These are phyloP conservation scores for Onygena corvina DNA, from an alignment of 2,329 filamentous ascomycete genomes.

Conservation along the genomic window DNA sequence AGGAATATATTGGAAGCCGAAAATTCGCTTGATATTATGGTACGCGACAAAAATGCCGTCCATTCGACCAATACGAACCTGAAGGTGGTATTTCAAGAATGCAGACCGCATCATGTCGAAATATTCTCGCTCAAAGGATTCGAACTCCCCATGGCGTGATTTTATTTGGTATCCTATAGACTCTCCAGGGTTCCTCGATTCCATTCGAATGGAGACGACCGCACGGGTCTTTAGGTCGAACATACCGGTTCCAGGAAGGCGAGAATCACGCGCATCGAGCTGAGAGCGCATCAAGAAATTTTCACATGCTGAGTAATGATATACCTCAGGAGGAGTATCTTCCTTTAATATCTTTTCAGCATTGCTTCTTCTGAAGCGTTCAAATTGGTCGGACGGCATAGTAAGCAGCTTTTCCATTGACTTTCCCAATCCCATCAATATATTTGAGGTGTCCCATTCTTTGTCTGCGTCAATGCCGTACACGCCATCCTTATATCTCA, in stretches of 20 bases:
- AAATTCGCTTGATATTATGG: constrained; percentile 89
- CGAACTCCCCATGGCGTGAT: constrained; percentile 60
- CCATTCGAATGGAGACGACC: constrained; percentile 84
- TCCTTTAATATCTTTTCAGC: constrained; percentile 54
- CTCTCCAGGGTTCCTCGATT: constrained; percentile 56
- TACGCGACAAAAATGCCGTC: constrained; percentile 96
- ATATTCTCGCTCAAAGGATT: constrained; percentile 91
- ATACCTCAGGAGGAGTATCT: constrained; percentile 62
- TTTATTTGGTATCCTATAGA: constrained; percentile 82
- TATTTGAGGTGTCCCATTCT: constrained; percentile 69
- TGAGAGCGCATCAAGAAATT: constrained; percentile 93
- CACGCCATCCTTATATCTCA: constrained; percentile 67
- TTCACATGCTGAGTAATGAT: constrained; percentile 73
- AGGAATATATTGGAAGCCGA: constrained; percentile 91
- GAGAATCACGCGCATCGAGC: constrained; percentile 74
- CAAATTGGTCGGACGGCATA: constrained; percentile 66
- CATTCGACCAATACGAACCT: constrained; percentile 96
- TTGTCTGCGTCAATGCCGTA: constrained; percentile 98
- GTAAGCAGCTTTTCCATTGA: constrained; percentile 96
- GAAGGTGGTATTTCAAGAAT: constrained; percentile 91
- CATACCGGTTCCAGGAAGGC: constrained; percentile 80
- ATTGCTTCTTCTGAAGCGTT: constrained; percentile 62
- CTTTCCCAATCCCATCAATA: constrained; percentile 84
- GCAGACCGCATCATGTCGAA: constrained; percentile 93
- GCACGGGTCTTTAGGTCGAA: constrained; percentile 95